Conservation (phyloP, 805 yeast species). For the Starmerella bacillaris region DNA sequence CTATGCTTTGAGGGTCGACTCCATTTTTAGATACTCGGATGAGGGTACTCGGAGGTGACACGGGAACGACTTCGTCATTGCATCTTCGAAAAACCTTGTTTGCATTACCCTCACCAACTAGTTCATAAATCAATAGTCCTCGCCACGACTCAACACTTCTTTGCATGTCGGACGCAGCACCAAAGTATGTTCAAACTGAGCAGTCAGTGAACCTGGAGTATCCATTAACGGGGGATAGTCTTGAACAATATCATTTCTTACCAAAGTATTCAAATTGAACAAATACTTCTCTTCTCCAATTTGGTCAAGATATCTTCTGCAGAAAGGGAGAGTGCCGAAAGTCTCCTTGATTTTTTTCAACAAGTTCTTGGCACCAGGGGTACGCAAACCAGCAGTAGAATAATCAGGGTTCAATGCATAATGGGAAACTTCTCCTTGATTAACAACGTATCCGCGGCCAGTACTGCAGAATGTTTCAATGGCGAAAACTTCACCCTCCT, state of each 20-base stretch:
- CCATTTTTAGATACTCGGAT: slow-evolving; percentile 22
- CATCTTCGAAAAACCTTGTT: slow-evolving; percentile 5
- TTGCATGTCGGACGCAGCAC: slow-evolving; percentile 76
- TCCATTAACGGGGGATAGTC: slow-evolving; percentile 91
- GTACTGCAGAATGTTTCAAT: slow-evolving; percentile 97
- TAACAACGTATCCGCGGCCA: slow-evolving; percentile 75
- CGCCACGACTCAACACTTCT: slow-evolving; percentile 91
- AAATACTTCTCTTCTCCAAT: slow-evolving; percentile 83
- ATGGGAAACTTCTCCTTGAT: slow-evolving; percentile 87
- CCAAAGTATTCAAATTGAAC: slow-evolving; percentile 68
- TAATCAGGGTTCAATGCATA: slow-evolving; percentile 49
- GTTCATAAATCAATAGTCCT: slow-evolving; percentile 45
- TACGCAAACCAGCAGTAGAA: slow-evolving; percentile 32
- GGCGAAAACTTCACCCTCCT: slow-evolving; percentile 95
- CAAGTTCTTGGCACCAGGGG: slow-evolving; percentile 52
- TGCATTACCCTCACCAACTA: slow-evolving; percentile 11
- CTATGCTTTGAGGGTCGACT: slow-evolving; percentile 26
- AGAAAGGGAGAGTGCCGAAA: slow-evolving; percentile 91
- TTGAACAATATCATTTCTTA: slow-evolving; percentile 68
- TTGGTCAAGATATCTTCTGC: slow-evolving; percentile 84
- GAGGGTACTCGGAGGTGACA: neutral
- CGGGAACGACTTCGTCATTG: no score
- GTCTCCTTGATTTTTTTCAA: slow-evolving; percentile 52
- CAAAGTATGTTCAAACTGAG: slow-evolving; percentile 91
- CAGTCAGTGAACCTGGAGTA: slow-evolving; percentile 70